phyloP scores from a whole-genome alignment of 176 grass and related monocot genomes.

The Thinopyrum elongatum region DNA sequence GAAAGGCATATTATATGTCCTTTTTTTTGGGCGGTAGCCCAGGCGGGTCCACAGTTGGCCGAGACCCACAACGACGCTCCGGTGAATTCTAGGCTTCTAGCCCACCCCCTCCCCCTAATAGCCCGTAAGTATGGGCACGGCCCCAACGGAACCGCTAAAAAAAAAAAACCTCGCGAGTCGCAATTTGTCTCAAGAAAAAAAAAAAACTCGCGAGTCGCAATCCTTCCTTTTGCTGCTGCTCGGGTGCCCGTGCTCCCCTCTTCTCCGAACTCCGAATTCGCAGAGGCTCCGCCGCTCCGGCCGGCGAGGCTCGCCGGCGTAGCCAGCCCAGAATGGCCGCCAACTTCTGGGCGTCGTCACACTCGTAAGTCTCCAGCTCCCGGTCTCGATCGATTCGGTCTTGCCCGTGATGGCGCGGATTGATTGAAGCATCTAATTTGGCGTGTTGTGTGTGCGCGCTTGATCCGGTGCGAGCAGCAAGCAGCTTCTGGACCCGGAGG shows the following conservation, averaged over 20 bases:
- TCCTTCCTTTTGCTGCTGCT: background rate
- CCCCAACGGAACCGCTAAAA: background rate
- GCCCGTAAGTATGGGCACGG: too few species aligned
- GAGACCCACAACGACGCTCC: too few species aligned
- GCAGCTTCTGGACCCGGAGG: slow-evolving; percentile 81
- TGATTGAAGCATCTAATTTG: slow-evolving; percentile 13
- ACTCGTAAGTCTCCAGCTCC: slow-evolving; percentile 34
- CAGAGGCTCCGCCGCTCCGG: background rate
- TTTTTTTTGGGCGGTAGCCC: too few species aligned
- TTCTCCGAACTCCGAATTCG: background rate
- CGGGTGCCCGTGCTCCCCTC: background rate
- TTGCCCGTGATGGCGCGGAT: background rate
- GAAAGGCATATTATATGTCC: too few species aligned
- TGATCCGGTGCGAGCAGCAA: slow-evolving; percentile 47
- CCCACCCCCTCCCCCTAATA: too few species aligned
- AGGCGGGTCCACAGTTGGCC: too few species aligned
- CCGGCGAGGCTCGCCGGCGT: slow-evolving; percentile 26
- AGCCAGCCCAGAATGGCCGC: slow-evolving; percentile 40
- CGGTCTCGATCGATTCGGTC: background rate
- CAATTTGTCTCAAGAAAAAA: background rate
- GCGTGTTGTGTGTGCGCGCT: background rate
- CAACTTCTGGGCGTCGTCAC: slow-evolving; percentile 80
- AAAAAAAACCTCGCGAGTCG: background rate
- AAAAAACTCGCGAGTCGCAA: background rate
- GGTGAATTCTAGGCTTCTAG: too few species aligned